Conservation (phyloP, 805 yeast genomes). For the Debaryomyces maramus region DNA sequence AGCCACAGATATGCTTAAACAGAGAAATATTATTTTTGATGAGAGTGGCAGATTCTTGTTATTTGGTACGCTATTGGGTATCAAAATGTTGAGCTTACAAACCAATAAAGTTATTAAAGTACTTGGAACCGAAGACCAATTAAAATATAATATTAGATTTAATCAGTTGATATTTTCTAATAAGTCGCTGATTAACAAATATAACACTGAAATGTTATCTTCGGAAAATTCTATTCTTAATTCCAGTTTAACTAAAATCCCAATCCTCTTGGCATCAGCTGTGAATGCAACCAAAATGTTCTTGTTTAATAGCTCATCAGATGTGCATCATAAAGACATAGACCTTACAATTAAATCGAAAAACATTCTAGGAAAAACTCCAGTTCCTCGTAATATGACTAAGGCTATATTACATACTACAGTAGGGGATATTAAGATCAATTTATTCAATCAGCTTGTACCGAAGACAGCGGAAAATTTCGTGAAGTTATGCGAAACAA, state of each 20-base stretch:
- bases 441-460: constrained; percentile 32
- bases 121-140: constrained; percentile 14
- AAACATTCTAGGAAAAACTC: neutral
- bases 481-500: constrained; percentile 29
- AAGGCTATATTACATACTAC: constrained; percentile 32
- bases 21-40: constrained; percentile 9
- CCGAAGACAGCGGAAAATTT: constrained; percentile 47
- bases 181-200: constrained; percentile 9
- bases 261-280: constrained; percentile 15
- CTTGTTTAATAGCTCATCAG: constrained; percentile 9
- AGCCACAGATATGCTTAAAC: neutral
- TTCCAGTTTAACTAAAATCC: constrained; percentile 12
- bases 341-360: constrained; percentile 6
- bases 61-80: constrained; percentile 11
- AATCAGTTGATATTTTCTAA: constrained; percentile 12
- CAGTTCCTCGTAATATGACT: constrained; percentile 1
- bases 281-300: constrained; percentile 11
- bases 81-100: constrained; percentile 12
- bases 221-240: constrained; percentile 18
- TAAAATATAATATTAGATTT: constrained; percentile 6
- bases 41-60: constrained; percentile 10
- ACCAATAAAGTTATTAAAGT: constrained; percentile 7
- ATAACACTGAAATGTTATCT: constrained; percentile 15
- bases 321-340: constrained; percentile 7
- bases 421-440: constrained; percentile 42